These are phyloP conservation scores for Acanthamoeba culbertsoni DNA, from an alignment of 208 protist species.

Conservation along the genomic window DNA sequence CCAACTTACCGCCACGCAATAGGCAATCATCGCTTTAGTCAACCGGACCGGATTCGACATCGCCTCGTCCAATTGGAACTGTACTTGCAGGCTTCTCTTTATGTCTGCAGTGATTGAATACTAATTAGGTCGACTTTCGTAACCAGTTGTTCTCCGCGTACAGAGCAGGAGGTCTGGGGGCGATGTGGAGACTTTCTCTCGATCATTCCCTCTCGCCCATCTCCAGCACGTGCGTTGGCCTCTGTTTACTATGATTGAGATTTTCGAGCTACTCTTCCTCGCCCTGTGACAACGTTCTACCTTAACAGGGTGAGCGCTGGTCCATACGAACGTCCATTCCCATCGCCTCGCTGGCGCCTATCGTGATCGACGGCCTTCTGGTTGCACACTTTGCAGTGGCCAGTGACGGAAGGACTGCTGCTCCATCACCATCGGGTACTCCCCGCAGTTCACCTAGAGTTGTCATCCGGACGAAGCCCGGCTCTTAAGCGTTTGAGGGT, in stretches of 20 bases:
- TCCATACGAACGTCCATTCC: neutral
- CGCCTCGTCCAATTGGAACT: neutral
- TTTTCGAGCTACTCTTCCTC: neutral
- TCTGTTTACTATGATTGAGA: neutral
- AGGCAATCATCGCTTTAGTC: neutral
- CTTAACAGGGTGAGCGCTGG: neutral
- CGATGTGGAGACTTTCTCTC: neutral
- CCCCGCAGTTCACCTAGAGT: neutral
- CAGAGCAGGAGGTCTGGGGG: neutral
- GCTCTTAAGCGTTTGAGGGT: too few relatives aligned
- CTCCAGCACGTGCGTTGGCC: neutral
- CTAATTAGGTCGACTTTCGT: neutral
- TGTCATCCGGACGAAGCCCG: neutral
- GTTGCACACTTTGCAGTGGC: neutral
- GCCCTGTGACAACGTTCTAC: neutral
- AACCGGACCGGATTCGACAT: neutral
- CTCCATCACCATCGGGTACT: neutral
- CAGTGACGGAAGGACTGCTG: neutral
- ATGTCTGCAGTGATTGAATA: too few relatives aligned
- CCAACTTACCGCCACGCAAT: too few relatives aligned
- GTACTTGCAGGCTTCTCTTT: too few relatives aligned
- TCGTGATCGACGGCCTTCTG: neutral
- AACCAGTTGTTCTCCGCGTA: neutral
- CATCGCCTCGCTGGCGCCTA: neutral
- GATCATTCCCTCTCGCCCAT: neutral